Conservation (phyloP, 2,329 filamentous ascomycete species). For the Hymenoscyphus occultus region DNA sequence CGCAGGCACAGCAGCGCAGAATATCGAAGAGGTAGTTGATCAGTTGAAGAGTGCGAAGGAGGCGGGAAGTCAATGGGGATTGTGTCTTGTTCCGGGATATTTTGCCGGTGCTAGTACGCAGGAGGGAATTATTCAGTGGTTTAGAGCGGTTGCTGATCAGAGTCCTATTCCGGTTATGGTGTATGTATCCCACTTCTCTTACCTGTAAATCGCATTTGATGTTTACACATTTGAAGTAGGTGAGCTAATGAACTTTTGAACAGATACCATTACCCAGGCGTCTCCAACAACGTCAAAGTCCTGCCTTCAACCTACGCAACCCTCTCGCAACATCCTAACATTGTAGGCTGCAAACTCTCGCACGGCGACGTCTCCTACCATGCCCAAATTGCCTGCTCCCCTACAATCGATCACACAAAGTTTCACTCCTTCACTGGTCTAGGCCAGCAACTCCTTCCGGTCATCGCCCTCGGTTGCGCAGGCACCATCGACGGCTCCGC, state of each 20-base stretch:
- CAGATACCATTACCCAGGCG: constrained; percentile 58
- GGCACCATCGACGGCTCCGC: constrained; percentile 66
- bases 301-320: constrained; percentile 53
- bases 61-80: constrained; percentile 59
- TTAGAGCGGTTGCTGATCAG: constrained; percentile 56
- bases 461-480: constrained; percentile 59
- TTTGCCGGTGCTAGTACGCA: constrained; percentile 58
- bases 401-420: constrained; percentile 54
- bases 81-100: constrained; percentile 63
- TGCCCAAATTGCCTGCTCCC: constrained; percentile 57
- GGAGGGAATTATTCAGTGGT: constrained; percentile 60
- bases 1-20: constrained; percentile 55
- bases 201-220: background rate
- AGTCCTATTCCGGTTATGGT: constrained; percentile 60
- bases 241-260: background rate
- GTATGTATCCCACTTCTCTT: constrained; percentile 36
- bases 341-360: constrained; percentile 67
- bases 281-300: constrained; percentile 63
- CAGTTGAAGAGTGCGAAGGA: constrained; percentile 49
- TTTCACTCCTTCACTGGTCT: constrained; percentile 64
- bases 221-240: background rate
- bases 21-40: constrained; percentile 53
- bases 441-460: constrained; percentile 62
- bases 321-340: constrained; percentile 61
- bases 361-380: constrained; percentile 66